Percentiles rank a stretch among this genome's conserved stretches.
Evolutionary conservation across 208 protist genomes (phyloP).

Genomic region (Trypanosoma scelopori): DNA sequence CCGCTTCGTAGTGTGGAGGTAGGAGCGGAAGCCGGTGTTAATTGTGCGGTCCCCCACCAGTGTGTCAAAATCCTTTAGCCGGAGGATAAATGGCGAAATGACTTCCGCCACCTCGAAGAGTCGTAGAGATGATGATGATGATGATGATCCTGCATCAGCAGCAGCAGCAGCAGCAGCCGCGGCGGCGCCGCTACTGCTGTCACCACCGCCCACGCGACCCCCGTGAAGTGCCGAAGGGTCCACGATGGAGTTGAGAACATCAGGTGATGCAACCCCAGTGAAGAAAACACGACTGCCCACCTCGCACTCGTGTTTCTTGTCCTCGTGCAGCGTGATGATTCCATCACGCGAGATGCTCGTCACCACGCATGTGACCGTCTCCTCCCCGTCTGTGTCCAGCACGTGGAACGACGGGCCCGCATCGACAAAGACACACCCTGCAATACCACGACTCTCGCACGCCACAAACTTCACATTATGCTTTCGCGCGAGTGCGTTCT

Average conservation of each 20-base stretch:
- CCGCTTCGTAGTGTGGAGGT: conserved; percentile 92
- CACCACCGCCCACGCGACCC: background rate
- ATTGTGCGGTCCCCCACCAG: conserved; percentile 23
- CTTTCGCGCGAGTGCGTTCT: conserved; percentile 57
- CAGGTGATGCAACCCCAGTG: conserved; percentile 57
- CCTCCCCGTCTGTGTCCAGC: conserved; percentile 85
- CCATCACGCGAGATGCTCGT: conserved; percentile 66
- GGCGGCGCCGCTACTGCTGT: background rate
- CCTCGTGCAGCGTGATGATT: conserved; percentile 83
- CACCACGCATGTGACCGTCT: conserved; percentile 78
- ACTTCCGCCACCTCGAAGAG: conserved; percentile 76
- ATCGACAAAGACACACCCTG: conserved; percentile 85
- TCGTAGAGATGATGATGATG: conserved; percentile 24
- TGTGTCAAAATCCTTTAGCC: conserved; percentile 41
- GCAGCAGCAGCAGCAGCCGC: too few species aligned
- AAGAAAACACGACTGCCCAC: conserved; percentile 82
- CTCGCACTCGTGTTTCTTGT: conserved; percentile 88
- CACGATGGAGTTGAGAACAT: conserved; percentile 40
- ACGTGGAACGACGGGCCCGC: conserved; percentile 61
- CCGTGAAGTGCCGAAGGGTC: conserved; percentile 22
- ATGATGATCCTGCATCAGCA: too few species aligned
- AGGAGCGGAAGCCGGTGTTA: conserved; percentile 64
- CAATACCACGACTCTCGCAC: conserved; percentile 80
- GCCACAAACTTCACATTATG: conserved; percentile 77
- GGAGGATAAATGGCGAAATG: conserved; percentile 69